Evolutionary conservation across 2,329 filamentous ascomycete species (phyloP).

Genomic region (Emericellopsis cladophorae): DNA sequence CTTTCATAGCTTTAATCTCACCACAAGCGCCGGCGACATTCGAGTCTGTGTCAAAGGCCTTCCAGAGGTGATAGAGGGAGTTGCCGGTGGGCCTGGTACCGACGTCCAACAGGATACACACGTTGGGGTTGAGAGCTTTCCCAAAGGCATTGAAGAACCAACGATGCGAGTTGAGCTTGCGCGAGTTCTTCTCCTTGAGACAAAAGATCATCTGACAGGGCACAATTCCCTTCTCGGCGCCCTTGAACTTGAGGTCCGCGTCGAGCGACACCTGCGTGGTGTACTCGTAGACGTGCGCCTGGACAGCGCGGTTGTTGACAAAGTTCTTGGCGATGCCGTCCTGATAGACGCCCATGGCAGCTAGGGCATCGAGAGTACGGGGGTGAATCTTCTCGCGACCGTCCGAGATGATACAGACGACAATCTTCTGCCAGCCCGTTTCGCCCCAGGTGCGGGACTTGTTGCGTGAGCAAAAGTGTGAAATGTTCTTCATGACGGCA

Average conservation of each 20-base stretch:
- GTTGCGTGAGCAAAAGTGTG: constrained; percentile 85
- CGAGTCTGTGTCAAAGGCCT: constrained; percentile 95
- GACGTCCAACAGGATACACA: constrained; percentile 93
- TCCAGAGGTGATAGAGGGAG: constrained; percentile 96
- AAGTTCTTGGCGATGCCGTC: constrained; percentile 97
- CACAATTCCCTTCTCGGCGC: constrained; percentile 96
- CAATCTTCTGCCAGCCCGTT: constrained; percentile 96
- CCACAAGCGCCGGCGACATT: constrained; percentile 94
- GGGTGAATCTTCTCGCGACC: constrained; percentile 84
- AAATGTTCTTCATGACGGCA: constrained; percentile 95
- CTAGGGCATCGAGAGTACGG: constrained; percentile 82
- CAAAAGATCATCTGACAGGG: constrained; percentile 98
- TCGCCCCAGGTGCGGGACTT: constrained; percentile 96
- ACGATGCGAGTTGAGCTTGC: constrained; percentile 95
- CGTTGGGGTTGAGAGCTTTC: constrained; percentile 80
- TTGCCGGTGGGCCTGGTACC: constrained; percentile 83
- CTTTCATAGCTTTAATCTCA: constrained; percentile 96
- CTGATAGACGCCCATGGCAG: constrained; percentile 96
- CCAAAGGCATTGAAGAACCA: constrained; percentile 99
- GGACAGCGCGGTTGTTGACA: constrained; percentile 91
- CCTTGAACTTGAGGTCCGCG: constrained; percentile 94
- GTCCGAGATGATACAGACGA: constrained; percentile 92
- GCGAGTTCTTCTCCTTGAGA: constrained; percentile 92
- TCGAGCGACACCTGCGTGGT: constrained; percentile 96
- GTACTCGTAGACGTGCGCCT: constrained; percentile 96